Percentiles rank a stretch among this genome's conserved stretches.
Evolutionary conservation across 306 rosid species (phyloP).

Genomic region (Quillaja saponaria): DNA sequence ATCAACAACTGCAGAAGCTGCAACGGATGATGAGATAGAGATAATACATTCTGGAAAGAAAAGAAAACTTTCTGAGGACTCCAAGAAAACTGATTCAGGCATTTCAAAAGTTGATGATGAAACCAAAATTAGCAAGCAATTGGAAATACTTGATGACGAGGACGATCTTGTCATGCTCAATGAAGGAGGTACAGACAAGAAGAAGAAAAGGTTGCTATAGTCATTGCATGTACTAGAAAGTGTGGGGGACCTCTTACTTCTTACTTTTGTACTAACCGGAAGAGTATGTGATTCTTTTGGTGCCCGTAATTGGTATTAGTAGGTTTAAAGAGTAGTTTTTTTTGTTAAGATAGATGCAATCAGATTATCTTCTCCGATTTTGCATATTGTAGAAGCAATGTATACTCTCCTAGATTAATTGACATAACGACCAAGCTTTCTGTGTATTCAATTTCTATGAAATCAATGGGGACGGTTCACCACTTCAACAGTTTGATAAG

Average conservation of each 20-base stretch:
- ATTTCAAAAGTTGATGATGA: conserved; percentile 32
- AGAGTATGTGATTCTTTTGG: conserved; percentile 68
- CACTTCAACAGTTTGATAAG: too few species aligned
- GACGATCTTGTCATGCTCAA: conserved; percentile 72
- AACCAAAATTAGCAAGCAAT: conserved; percentile 39
- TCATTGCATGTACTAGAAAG: conserved; percentile 20
- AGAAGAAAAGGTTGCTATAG: conserved; percentile 67
- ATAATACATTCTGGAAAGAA: conserved; percentile 47
- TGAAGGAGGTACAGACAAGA: conserved; percentile 46
- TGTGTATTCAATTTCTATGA: too few species aligned
- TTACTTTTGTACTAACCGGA: conserved; percentile 70
- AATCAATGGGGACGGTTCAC: too few species aligned
- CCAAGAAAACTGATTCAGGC: conserved; percentile 26
- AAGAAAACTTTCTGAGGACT: conserved; percentile 52
- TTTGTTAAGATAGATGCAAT: conserved; percentile 44
- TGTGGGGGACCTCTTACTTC: conserved; percentile 48
- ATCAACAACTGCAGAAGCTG: conserved; percentile 32
- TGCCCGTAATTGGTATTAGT: conserved; percentile 44
- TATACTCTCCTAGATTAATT: conserved; percentile 45
- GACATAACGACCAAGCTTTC: too few species aligned
- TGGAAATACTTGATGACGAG: conserved; percentile 68
- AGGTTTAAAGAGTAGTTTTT: conserved; percentile 36
- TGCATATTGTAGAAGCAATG: conserved; percentile 36
- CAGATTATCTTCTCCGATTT: conserved; percentile 7
- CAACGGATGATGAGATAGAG: conserved; percentile 41